Base-by-base conservation (phyloP, 2,329 filamentous ascomycete genomes). In the Monilinia fructicola region DNA sequence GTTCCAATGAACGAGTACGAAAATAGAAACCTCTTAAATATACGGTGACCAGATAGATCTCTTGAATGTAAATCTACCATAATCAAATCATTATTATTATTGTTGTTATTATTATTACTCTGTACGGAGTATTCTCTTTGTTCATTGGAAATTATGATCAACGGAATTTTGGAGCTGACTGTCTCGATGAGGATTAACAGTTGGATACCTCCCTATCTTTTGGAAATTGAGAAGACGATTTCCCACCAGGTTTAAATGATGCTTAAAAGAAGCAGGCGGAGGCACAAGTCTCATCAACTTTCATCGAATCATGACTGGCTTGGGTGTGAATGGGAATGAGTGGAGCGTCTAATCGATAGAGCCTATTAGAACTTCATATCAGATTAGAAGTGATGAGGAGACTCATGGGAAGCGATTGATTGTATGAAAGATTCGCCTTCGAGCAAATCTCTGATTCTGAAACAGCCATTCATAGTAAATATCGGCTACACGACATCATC, bases 71-170 rank as follows among this genome's bases (percentile, higher is more conserved):
- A 48, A 48, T n/a, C 5, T 31, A 3, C 14, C 14, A 21, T 21
- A 16, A 40, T 40, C 38, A 40, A 40, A 14, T 40, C 38, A 10
- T 10, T 10, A 14, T 40, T 40, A 56, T n/a, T n/a, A n/a, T n/a
- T n/a, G n/a, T n/a, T n/a, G n/a, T n/a, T n/a, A n/a, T n/a, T n/a
- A n/a, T n/a, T n/a, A n/a, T n/a, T n/a, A n/a, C n/a, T n/a, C n/a
- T n/a, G n/a, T n/a, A n/a, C n/a, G n/a, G n/a, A n/a, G n/a, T n/a
- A n/a, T 40, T 42, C 21, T 42, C 23, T 44, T 46, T 18, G 16
- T 18, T 38, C 4, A 42, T 26, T 40, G 2, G 12, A 64, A 64
- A 56, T 56, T 50, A 64, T 48, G 52, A 64, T 64, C 62, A 56
- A 40, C 62, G 52, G 48, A 56, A 38, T 21, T 40, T 55, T 28